Evolutionary conservation across 2,329 filamentous ascomycete genomes (phyloP), one percentile per base, ranked within the genome.

Genomic region (Elsinoe fawcettii): DNA sequence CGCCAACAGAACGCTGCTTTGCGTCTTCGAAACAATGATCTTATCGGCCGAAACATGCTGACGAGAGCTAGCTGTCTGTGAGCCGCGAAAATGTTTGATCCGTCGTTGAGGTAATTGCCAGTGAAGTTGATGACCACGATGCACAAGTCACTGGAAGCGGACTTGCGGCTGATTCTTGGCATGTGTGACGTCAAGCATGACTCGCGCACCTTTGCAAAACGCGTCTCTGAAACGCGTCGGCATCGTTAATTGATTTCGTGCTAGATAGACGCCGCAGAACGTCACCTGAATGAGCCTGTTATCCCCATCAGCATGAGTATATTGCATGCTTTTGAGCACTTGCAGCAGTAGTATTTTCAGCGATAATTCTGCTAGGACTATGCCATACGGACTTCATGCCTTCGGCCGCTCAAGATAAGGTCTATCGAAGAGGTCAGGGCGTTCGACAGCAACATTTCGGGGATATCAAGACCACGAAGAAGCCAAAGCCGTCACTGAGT

Each of bases 371-470:
- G 9, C 27, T 9, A 30, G 16, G 27, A 25, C 30, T 44, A 20
- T 41, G 30, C 51, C 16, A 54, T 39, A 22, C 12, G n/a, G 32
- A 23, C 34, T 32, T 30, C 30, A 56, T 56, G 54, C n/a, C 54
- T 37, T 23, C 11, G 12, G 18, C 25, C 8, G 22, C 7, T 11
- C 20, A 47, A 22, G 54, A 56, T 7, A 46, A 27, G 30, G 41
- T 56, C 23, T 56, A 56, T 16, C 39, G 54, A 47, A n/a, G 37
- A 12, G 43, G 54, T 8, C 27, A 25, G 16, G 32, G 41, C 20
- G 22, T 8, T 41, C 54, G 30, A 5, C 54, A 56, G 41, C 32
- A 49, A 37, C 54, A 47, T 37, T 39, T 56, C 8, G 23, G 18
- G 25, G 27, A 27, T 2, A 18, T 46, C 12, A 46, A 11, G 22